A percentile compares a stretch with the other conserved stretches of the same genome.
Evolutionary conservation across 2,329 filamentous ascomycete species (phyloP).

Genomic region (Fonsecaea multimorphosa): DNA sequence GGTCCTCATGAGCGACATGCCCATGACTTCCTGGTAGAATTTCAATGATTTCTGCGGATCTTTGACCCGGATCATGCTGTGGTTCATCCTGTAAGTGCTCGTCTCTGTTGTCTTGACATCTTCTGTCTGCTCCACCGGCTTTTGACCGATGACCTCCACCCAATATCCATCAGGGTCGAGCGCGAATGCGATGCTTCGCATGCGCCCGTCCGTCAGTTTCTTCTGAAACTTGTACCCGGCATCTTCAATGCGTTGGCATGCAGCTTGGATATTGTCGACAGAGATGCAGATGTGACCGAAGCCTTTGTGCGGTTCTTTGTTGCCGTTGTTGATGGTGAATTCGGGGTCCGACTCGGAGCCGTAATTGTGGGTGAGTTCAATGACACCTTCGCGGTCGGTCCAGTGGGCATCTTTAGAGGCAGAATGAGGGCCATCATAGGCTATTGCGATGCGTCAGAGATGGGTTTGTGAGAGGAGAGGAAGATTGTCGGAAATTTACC

Average conservation of each 20-base stretch:
- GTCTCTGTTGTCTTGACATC: slow-evolving; percentile 74
- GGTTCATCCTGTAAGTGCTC: slow-evolving; percentile 71
- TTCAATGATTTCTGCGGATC: slow-evolving; percentile 73
- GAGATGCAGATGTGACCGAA: slow-evolving; percentile 87
- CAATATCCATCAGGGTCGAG: slow-evolving; percentile 88
- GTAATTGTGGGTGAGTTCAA: slow-evolving; percentile 85
- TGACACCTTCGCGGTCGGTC: slow-evolving; percentile 82
- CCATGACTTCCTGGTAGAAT: slow-evolving; percentile 85
- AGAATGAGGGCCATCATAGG: slow-evolving; percentile 78
- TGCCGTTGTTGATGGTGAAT: slow-evolving; percentile 85
- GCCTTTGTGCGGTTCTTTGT: slow-evolving; percentile 81
- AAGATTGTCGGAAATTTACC: slow-evolving; percentile 13
- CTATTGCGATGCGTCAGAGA: slow-evolving; percentile 45
- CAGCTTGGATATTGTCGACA: slow-evolving; percentile 83
- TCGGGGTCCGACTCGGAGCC: slow-evolving; percentile 84
- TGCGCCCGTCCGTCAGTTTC: slow-evolving; percentile 85
- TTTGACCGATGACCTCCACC: slow-evolving; percentile 66
- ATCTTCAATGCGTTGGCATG: slow-evolving; percentile 86
- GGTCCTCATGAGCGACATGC: slow-evolving; percentile 82
- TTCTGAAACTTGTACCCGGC: slow-evolving; percentile 95
- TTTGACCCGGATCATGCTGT: slow-evolving; percentile 89
- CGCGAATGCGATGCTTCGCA: slow-evolving; percentile 87
- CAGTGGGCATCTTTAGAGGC: slow-evolving; percentile 76
- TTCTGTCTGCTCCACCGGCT: slow-evolving; percentile 73
- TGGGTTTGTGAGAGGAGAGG: background rate